These are phyloP conservation scores for Isatis lusitanica DNA, from an alignment of 441 rosid genomes.

Conservation along the genomic window DNA sequence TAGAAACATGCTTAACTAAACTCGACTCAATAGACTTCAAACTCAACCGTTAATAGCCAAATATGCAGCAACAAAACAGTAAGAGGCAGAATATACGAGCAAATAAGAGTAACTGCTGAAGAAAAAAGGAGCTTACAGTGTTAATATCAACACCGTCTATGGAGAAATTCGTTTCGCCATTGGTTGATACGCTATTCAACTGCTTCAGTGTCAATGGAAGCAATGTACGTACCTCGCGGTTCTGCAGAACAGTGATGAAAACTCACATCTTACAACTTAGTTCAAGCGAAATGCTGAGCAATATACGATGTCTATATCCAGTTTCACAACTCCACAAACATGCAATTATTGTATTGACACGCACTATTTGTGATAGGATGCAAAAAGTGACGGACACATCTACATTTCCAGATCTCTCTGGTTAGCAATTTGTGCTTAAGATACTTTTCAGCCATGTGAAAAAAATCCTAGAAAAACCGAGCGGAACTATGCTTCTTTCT, in stretches of 20 bases:
- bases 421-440: neutral
- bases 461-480: neutral
- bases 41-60: neutral
- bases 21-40: neutral
- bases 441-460: neutral
- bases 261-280: neutral
- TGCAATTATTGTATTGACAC: neutral
- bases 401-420: conserved; percentile 1
- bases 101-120: neutral
- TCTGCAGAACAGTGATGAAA: conserved; percentile 47
- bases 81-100: neutral
- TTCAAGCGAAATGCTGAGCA: conserved; percentile 7
- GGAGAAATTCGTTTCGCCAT: conserved; percentile 65
- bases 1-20: neutral
- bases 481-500: neutral
- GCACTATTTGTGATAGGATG: neutral
- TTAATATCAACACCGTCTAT: conserved; percentile 76
- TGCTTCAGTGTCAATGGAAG: conserved; percentile 85
- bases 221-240: conserved; percentile 69
- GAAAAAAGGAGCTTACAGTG: conserved; percentile 48
- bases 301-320: neutral
- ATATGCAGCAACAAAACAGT: neutral
- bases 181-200: conserved; percentile 55
- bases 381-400: neutral
- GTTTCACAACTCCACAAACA: conserved; percentile 2